Percentiles rank a stretch among this genome's conserved stretches.
Evolutionary conservation across 441 rosid species (phyloP).

Genomic region (Kokia cookei): DNA sequence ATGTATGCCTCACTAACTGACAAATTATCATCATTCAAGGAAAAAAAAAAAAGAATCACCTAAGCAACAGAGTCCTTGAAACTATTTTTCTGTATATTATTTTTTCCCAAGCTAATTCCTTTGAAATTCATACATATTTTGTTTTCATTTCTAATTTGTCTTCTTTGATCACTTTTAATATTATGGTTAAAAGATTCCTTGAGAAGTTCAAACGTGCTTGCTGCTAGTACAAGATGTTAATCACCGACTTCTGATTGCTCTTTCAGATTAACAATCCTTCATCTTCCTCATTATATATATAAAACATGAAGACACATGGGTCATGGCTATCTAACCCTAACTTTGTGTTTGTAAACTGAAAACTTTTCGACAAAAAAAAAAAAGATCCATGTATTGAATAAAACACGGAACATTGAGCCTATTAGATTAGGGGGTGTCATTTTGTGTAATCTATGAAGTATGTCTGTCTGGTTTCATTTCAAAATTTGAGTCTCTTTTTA

Average conservation of each 20-base stretch:
- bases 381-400: constrained; percentile 9
- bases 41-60: constrained; percentile 1
- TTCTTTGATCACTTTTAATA: constrained; percentile 6
- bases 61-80: constrained; percentile 1
- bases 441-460: constrained; percentile 33
- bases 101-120: constrained; percentile 18
- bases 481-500: constrained; percentile 23
- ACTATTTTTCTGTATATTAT: constrained; percentile 6
- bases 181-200: constrained; percentile 11
- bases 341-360: constrained; percentile 16
- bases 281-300: not conserved
- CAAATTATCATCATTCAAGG: not conserved
- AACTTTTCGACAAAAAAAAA: constrained; percentile 8
- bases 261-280: not conserved
- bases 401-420: constrained; percentile 16
- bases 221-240: constrained; percentile 1
- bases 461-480: constrained; percentile 52
- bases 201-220: constrained; percentile 16
- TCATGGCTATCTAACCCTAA: constrained; percentile 18
- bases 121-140: constrained; percentile 10
- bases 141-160: constrained; percentile 24
- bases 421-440: constrained; percentile 4
- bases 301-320: not conserved
- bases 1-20: not conserved
- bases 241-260: not conserved